Conservation (phyloP, 2,329 filamentous ascomycete genomes). For the Orbilia quercus region DNA sequence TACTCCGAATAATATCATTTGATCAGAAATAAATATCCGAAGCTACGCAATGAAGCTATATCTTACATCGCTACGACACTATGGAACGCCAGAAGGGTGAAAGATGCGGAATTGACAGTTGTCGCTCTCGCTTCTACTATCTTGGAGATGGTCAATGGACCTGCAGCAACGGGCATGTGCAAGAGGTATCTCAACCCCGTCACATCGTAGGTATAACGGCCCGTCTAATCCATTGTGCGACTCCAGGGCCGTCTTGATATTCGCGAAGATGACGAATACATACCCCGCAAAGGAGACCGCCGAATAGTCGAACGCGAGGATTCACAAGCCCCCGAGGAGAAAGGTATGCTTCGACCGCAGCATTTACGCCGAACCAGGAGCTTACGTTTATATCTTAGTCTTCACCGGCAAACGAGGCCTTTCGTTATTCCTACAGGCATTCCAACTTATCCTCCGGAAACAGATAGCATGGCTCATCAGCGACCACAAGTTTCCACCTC, state of each 20-base stretch:
- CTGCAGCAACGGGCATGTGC: constrained; percentile 82
- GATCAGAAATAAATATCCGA: not conserved
- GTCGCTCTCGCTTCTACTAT: constrained; percentile 78
- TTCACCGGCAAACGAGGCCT: constrained; percentile 75
- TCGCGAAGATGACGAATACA: constrained; percentile 46
- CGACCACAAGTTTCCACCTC: constrained; percentile 73
- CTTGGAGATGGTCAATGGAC: constrained; percentile 80
- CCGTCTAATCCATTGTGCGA: constrained; percentile 54
- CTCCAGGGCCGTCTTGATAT: constrained; percentile 45
- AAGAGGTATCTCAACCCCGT: constrained; percentile 70
- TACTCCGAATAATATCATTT: too few relatives aligned
- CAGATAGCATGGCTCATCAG: constrained; percentile 80
- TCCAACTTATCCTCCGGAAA: constrained; percentile 85
- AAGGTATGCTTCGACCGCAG: constrained; percentile 35
- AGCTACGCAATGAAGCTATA: constrained; percentile 28
- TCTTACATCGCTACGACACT: constrained; percentile 4
- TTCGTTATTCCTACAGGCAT: constrained; percentile 82
- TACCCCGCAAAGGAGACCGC: constrained; percentile 56
- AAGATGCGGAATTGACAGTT: constrained; percentile 67
- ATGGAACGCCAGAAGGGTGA: constrained; percentile 61
- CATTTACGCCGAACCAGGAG: constrained; percentile 10
- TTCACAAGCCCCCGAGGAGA: constrained; percentile 59
- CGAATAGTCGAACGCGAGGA: constrained; percentile 64
- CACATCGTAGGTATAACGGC: constrained; percentile 57
- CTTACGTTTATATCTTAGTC: constrained; percentile 62